A percentile compares a stretch with the other conserved stretches of the same genome.
phyloP scores from a whole-genome alignment of 192 early-diverging fungal genomes.

The Umbelopsis sp. region DNA sequence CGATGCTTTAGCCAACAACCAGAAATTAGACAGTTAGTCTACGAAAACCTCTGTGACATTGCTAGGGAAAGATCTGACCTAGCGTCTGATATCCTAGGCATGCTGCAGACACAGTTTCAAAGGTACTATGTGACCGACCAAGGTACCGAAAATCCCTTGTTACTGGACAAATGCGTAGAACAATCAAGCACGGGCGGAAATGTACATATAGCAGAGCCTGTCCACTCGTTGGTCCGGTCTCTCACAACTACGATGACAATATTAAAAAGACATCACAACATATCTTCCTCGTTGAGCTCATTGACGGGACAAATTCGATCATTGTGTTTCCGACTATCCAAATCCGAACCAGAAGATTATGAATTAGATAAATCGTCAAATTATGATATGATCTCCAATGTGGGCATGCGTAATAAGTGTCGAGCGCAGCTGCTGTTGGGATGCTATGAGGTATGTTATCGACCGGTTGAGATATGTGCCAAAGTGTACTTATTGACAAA shows the following conservation, averaged over 20 bases:
- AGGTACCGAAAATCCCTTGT: conserved; percentile 25
- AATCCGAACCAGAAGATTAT: conserved; percentile 67
- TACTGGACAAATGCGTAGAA: conserved; percentile 32
- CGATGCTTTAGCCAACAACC: conserved; percentile 72
- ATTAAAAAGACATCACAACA: background rate
- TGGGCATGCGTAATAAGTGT: conserved; percentile 59
- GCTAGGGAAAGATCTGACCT: conserved; percentile 40
- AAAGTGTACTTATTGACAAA: background rate
- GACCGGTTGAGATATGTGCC: background rate
- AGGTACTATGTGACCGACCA: conserved; percentile 44
- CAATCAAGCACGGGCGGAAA: conserved; percentile 31
- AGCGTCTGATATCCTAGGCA: conserved; percentile 50
- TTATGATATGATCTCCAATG: conserved; percentile 54
- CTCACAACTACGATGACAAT: background rate
- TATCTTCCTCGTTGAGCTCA: background rate
- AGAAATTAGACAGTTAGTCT: conserved; percentile 58
- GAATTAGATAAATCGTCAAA: conserved; percentile 66
- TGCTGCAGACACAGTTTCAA: conserved; percentile 55
- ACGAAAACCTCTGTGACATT: conserved; percentile 56
- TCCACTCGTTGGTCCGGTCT: conserved; percentile 46
- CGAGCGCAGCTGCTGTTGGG: conserved; percentile 56
- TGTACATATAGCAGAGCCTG: conserved; percentile 49
- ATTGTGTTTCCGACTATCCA: conserved; percentile 41
- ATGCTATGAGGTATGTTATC: conserved; percentile 56
- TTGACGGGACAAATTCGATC: conserved; percentile 8